Evolutionary conservation across 257 asterid genomes (phyloP), one percentile per base, ranked within the genome.

Genomic region (Solanum ossicruentum): DNA sequence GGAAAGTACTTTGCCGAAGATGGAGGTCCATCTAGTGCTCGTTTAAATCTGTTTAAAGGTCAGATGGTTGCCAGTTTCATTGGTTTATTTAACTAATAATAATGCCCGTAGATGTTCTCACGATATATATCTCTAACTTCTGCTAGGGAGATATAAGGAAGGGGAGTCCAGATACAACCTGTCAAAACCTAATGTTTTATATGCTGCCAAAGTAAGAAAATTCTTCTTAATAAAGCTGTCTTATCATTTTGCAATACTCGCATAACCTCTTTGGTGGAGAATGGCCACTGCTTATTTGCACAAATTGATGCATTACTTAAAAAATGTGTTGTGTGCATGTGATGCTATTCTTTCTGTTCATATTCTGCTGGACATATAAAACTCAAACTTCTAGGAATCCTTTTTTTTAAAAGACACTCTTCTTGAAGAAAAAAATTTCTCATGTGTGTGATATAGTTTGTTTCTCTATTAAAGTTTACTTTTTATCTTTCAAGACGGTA

Each of bases 91-190:
- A 16, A 26, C 28, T 36, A 36, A 36, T 5, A 32, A 2, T 78
- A 8, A 61, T 70, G 12, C 36, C 21, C 47, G n/a, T 39, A 20
- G 13, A 47, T 80, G 71, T 72, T 88, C 86, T 71, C 57, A 67
- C 69, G 5, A 52, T 52, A 26, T 47, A 52, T 51, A 26, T 51
- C 47, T 54, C 82, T 26, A 2, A 78, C 65, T 86, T 67, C 85
- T 21, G 72, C 61, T 84, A 96, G 98, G 98, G 87, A 89, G 94
- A 85, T 93, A 94, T 85, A 89, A 90, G 83, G 98, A 96, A 93
- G 98, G 95, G 89, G 98, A 94, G 92, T 92, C 96, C 41, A 93
- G 99, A 93, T 94, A 94, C 90, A 91, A 87, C 89, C 85, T 93
- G 85, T 90, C 98, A 85, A 87, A 89, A 75, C 83, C 78, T 88